A percentile compares a stretch with the other conserved stretches of the same genome.
Conservation (phyloP, 441 rosid genomes). For the Adansonia grandidieri region DNA sequence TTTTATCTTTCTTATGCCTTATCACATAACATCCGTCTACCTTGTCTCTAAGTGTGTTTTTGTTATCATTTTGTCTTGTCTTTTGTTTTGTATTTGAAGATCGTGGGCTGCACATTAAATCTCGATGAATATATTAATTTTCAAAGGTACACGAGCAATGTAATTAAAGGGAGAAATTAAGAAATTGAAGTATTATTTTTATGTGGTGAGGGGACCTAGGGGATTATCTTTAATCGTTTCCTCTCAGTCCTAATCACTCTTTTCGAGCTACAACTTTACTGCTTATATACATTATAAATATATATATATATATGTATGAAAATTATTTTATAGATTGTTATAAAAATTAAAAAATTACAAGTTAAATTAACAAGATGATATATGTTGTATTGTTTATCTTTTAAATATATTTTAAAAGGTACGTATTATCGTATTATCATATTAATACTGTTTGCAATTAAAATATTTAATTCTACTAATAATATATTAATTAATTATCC, state of each 20-base stretch:
- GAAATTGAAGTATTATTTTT: neutral
- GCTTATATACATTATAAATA: neutral
- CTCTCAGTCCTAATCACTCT: conserved; percentile 17
- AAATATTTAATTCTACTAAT: no score
- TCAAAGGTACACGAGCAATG: neutral
- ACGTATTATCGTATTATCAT: no score
- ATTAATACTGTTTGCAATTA: no score
- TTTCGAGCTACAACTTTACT: conserved; percentile 27
- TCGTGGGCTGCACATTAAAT: neutral
- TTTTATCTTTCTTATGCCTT: neutral
- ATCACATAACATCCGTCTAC: neutral
- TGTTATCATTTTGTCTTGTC: neutral
- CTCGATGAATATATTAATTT: neutral
- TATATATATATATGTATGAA: no score
- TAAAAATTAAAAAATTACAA: no score
- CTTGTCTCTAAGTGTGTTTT: neutral
- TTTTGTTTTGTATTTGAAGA: neutral
- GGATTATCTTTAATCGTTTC: conserved; percentile 38
- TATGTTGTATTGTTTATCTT: no score
- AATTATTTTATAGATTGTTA: no score
- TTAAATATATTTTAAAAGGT: no score
- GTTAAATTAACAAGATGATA: no score
- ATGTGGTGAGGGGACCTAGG: conserved; percentile 20
- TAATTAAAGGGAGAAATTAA: neutral
- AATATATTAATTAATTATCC: neutral